These are phyloP conservation scores for Alternaria incomplexa DNA, from an alignment of 2,329 filamentous ascomycete species.

Conservation along the genomic window DNA sequence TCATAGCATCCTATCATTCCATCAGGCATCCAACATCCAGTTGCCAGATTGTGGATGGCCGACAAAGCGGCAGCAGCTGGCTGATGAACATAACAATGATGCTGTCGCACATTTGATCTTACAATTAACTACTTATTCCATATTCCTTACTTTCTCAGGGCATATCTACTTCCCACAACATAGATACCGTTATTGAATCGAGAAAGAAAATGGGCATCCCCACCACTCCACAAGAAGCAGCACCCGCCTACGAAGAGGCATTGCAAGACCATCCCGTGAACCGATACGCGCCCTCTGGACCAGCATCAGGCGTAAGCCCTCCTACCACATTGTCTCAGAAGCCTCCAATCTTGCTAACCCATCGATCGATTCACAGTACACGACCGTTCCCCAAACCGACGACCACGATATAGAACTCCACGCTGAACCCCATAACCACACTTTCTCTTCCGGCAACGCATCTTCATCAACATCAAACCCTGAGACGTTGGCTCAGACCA, in stretches of 20 bases:
- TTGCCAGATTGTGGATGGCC: not conserved
- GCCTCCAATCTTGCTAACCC: not conserved
- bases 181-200: not conserved
- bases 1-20: not conserved
- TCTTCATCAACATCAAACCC: slow-evolving; percentile 4
- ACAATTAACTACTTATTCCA: not conserved
- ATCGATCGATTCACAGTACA: slow-evolving; percentile 24
- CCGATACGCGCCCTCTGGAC: slow-evolving; percentile 20
- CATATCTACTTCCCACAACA: not conserved
- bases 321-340: not conserved
- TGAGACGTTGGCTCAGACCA: slow-evolving; percentile 31
- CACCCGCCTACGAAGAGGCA: slow-evolving; percentile 38
- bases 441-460: not conserved
- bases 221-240: slow-evolving; percentile 23
- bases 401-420: slow-evolving; percentile 30
- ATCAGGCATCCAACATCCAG: slow-evolving; percentile 2
- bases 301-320: slow-evolving; percentile 22
- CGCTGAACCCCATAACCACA: slow-evolving; percentile 16
- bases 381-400: slow-evolving; percentile 32
- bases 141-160: not conserved
- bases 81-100: not conserved
- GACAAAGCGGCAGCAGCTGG: not conserved
- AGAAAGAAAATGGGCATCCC: slow-evolving; percentile 24
- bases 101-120: not conserved
- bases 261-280: slow-evolving; percentile 33